phyloP scores from a whole-genome alignment of 1,284 basidiomycete species.

The Afroboletus lepidellus region DNA sequence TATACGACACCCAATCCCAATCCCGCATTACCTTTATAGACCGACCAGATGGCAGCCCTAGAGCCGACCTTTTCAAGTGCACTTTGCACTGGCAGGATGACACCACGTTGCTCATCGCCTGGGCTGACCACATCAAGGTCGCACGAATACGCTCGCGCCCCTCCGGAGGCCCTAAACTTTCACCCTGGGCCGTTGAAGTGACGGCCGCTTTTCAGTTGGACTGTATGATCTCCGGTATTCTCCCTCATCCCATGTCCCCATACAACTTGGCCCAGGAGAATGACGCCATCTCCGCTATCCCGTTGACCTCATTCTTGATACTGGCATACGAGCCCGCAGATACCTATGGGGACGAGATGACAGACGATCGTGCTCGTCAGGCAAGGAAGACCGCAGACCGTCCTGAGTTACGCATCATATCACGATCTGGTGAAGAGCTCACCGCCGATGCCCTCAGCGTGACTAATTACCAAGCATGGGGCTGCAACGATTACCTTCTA shows the following conservation, averaged over 20 bases:
- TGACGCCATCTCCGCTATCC: conserved; percentile 25
- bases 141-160: conserved; percentile 73
- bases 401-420: conserved; percentile 92
- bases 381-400: conserved; percentile 80
- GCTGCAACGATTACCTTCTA: conserved; percentile 90
- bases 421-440: conserved; percentile 85
- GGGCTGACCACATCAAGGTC: conserved; percentile 95
- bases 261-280: conserved; percentile 19
- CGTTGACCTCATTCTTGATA: conserved; percentile 75
- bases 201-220: conserved; percentile 92
- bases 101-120: conserved; percentile 85
- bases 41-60: conserved; percentile 75
- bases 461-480: conserved; percentile 77
- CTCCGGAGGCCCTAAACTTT: conserved; percentile 37
- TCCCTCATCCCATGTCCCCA: conserved; percentile 63
- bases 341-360: conserved; percentile 64
- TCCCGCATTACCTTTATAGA: conserved; percentile 88
- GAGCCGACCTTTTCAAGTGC: conserved; percentile 93
- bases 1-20: conserved; percentile 84
- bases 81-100: conserved; percentile 91
- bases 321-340: conserved; percentile 81
- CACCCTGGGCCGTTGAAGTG: conserved; percentile 77
- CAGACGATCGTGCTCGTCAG: conserved; percentile 68
- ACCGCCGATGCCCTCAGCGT: conserved; percentile 85
- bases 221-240: conserved; percentile 92